Conservation (phyloP, 345 rosid genomes). For the Gossypium raimondii region DNA sequence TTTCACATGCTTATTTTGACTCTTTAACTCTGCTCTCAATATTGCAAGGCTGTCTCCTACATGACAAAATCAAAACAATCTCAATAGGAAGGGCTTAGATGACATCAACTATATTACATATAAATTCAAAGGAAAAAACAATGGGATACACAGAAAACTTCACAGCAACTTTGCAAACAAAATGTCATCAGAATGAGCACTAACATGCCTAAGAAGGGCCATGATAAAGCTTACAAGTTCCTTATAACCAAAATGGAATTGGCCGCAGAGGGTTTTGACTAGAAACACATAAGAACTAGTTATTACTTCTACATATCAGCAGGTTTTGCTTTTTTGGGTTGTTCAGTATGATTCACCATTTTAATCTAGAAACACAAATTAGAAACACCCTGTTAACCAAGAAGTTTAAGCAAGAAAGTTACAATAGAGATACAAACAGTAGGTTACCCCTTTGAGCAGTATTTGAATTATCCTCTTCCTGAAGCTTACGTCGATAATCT, state of each 20-base stretch:
- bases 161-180: neutral
- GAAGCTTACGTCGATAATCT: slow-evolving; percentile 91
- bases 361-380: slow-evolving; percentile 7
- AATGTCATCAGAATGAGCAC: neutral
- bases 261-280: slow-evolving; percentile 1
- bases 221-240: neutral
- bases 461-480: slow-evolving; percentile 79
- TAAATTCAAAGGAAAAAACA: neutral
- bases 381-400: slow-evolving; percentile 1
- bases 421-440: neutral
- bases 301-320: neutral
- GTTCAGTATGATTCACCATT: neutral
- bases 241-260: neutral
- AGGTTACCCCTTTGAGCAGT: slow-evolving; percentile 65
- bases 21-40: too few species aligned
- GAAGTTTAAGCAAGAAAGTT: neutral
- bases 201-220: neutral
- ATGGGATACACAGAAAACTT: neutral
- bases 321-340: neutral
- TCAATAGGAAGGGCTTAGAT: too few species aligned
- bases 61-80: too few species aligned
- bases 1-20: too few species aligned
- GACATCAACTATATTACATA: neutral
- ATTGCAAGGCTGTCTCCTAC: too few species aligned
- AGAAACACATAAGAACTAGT: neutral